These are phyloP conservation scores for Gossypium sturtianum DNA, from an alignment of 345 rosid species.

Conservation along the genomic window DNA sequence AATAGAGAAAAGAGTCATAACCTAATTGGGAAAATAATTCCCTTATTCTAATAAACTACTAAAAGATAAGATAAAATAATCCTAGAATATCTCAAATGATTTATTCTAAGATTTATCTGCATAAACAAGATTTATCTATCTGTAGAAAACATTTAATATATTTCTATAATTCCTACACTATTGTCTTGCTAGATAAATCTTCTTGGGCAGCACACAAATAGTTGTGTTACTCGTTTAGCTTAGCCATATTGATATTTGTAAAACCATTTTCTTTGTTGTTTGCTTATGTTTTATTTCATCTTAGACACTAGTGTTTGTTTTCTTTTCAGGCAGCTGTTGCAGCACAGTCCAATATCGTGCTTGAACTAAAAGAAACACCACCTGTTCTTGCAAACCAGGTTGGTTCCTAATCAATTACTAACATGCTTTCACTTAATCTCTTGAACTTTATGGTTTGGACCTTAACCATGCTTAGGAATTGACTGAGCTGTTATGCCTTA, in stretches of 20 bases:
- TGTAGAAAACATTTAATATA: too few relatives aligned
- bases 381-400: slow-evolving; percentile 40
- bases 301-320: slow-evolving; percentile 1
- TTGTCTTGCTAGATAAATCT: background rate
- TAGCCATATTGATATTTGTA: background rate
- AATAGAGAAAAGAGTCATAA: too few relatives aligned
- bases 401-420: slow-evolving; percentile 19
- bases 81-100: too few relatives aligned
- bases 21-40: too few relatives aligned
- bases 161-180: too few relatives aligned
- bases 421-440: background rate
- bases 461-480: background rate
- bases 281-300: background rate
- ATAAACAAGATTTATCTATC: too few relatives aligned
- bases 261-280: background rate
- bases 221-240: background rate
- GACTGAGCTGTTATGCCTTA: background rate
- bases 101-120: too few relatives aligned
- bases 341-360: slow-evolving; percentile 50
- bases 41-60: too few relatives aligned
- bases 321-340: slow-evolving; percentile 76
- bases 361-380: slow-evolving; percentile 54
- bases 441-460: background rate
- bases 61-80: too few relatives aligned
- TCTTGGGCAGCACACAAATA: background rate